Evolutionary conservation across 345 rosid genomes (phyloP).

Genomic region (Citrus australasica): DNA sequence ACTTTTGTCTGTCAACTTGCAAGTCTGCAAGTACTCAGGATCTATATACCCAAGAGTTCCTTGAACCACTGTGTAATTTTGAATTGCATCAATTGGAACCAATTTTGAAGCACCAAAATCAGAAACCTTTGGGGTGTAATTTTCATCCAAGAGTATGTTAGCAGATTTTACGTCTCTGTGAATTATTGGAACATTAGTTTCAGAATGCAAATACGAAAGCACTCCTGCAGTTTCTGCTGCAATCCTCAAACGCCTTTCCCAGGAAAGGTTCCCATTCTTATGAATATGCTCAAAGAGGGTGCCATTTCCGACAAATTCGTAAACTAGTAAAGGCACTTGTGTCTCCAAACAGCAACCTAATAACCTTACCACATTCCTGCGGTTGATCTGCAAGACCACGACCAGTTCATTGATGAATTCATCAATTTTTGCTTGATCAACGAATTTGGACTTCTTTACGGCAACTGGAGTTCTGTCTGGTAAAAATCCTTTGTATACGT

Average conservation of each 20-base stretch:
- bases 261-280: no score
- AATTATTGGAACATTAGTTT: not conserved
- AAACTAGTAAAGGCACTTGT: no score
- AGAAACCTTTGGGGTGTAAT: not conserved
- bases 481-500: no score
- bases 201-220: not conserved
- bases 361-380: no score
- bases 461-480: no score
- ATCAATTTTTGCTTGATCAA: no score
- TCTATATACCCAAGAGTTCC: slow-evolving; percentile 31
- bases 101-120: slow-evolving; percentile 14
- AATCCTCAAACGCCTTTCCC: not conserved
- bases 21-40: slow-evolving; percentile 26
- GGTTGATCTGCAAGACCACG: no score
- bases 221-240: not conserved
- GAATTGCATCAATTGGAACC: slow-evolving; percentile 20
- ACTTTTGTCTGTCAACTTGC: slow-evolving; percentile 23
- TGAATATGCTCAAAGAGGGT: no score
- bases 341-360: no score
- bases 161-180: not conserved
- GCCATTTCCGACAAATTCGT: no score
- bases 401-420: no score
- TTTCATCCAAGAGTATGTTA: not conserved
- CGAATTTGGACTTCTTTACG: no score
- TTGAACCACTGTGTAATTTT: slow-evolving; percentile 18